Evolutionary conservation across 345 rosid species (phyloP), one percentile per base, ranked within the genome.

Genomic region (Citrus trifoliata): DNA sequence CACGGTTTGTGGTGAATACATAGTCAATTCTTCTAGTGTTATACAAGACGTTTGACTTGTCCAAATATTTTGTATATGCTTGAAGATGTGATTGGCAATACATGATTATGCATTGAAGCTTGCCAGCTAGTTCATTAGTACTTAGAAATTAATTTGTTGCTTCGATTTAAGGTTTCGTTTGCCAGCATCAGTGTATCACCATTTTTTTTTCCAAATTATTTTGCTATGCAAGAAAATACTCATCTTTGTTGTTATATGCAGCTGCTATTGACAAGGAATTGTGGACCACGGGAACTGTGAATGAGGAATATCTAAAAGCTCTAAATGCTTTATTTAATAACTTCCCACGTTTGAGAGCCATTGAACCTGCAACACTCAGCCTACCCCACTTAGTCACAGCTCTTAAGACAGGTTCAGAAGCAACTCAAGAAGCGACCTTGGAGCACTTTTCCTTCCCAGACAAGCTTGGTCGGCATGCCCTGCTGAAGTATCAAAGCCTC

Each of bases 381-480:
- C 93, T 97, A 77, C 96, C 99, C 51, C 99, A 97, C 86, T 84
- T 97, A 68, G 99, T 97, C 67, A 88, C 98, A 19, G 89, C 97
- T 73, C 98, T 97, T 56, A 97, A 94, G 88, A 87, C 96, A 40
- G 95, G 97, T 42, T 92, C 98, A n/a, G 99, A 97, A 87, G 94
- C 98, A 73, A 87, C 97, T 51, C 99, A 97, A 84, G 99, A 97
- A 87, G 99, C 99, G 86, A 96, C 99, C 38, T 84, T 97, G 86
- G 98, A 97, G 87, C 98, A 4, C 93, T 97, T 75, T 90, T 93
- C 78, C 98, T 97, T 84, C 93, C 94, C 40, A 85, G 99, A 88
- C 99, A 97, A 89, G 99, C 99, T 80, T 97, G 99, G 98, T 90
- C 98, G 70, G 99, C 99, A 0, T 97, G 99, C 84, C 92, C 98